phyloP scores from a whole-genome alignment of 2,329 filamentous ascomycete species.

The Ascocoryne sarcoides region DNA sequence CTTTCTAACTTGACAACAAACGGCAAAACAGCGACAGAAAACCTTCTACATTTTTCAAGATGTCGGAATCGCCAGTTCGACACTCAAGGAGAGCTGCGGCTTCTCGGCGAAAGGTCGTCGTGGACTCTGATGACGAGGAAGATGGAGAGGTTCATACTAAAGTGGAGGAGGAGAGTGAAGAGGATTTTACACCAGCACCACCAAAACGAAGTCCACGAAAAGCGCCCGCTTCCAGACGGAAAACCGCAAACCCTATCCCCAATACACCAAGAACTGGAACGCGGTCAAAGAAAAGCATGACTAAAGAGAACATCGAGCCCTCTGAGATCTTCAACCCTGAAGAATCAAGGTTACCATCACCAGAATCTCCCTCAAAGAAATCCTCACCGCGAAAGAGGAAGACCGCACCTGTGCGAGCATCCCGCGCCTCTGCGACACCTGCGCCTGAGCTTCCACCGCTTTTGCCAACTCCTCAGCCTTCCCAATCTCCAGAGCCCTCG shows the following conservation, averaged over 20 bases:
- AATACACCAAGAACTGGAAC: conserved; percentile 24
- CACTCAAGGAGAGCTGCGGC: conserved; percentile 52
- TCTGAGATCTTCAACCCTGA: conserved; percentile 53
- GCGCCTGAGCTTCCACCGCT: conserved; percentile 28
- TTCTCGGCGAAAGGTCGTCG: conserved; percentile 57
- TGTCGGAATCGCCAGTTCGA: conserved; percentile 36
- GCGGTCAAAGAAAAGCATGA: conserved; percentile 35
- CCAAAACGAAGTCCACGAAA: conserved; percentile 46
- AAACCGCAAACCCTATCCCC: conserved; percentile 29
- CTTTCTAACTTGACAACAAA: background rate
- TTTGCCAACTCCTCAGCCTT: conserved; percentile 44
- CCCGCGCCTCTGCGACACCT: conserved; percentile 25
- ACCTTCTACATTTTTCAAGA: conserved; percentile 6
- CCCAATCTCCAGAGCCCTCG: conserved; percentile 47
- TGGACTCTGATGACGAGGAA: conserved; percentile 72
- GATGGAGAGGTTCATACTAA: conserved; percentile 52
- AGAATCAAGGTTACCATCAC: conserved; percentile 39
- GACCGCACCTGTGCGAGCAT: conserved; percentile 37
- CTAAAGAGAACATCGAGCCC: conserved; percentile 44
- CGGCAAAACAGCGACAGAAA: background rate
- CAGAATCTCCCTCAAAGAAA: conserved; percentile 46
- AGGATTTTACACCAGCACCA: conserved; percentile 66
- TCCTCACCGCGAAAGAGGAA: conserved; percentile 59
- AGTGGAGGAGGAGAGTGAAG: conserved; percentile 55
- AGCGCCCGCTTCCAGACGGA: conserved; percentile 42